Evolutionary conservation across 371 early-diverging fungal genomes (phyloP), one percentile per base, ranked within the genome.

Genomic region (Apophysomyces ossiformis): DNA sequence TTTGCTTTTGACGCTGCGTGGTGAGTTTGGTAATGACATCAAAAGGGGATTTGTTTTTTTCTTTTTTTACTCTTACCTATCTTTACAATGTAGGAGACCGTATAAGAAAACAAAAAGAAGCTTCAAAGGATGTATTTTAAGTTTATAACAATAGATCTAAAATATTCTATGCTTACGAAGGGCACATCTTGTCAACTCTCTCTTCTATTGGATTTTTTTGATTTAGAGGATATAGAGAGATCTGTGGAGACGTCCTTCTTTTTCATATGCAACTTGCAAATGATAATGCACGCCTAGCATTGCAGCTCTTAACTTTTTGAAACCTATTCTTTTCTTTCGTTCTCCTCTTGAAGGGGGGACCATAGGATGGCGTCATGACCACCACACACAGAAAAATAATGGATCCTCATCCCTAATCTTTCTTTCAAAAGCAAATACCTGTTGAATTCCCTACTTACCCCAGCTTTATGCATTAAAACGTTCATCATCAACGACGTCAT

Each of bases 61-160:
- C 5, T 21, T 50, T 21, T 50, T 21, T 50, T 21, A 21, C 7
- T 50, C 21, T 21, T 50, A 50, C 21, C 54, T 21, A 21, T 50
- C 16, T 7, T 9, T 18, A 50, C 16, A 5, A 12, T 50, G 18
- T 16, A 50, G 9, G 18, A 50, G 41, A 41, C 41, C 5, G 11
- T 41, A 13, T 13, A 41, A 41, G 13, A 8, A 8, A 41, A 11
- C 41, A 41, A 11, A n/a, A 50, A 7, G 16, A 45, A 45, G 13
- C 16, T 9, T 43, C 9, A 43, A 43, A 43, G 43, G 15, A 45
- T n/a, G 0, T 12, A 21, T 50, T 50, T 50, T 50, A 50, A 21
- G 54, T 50, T 50, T 50, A 16, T 50, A 50, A 50, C 54, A 50
- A 50, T 50, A 26, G 54, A n/a, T n/a, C 18, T 18, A 7, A n/a